These are phyloP conservation scores for Erodium moschatum DNA, from an alignment of 441 rosid genomes.

Conservation along the genomic window DNA sequence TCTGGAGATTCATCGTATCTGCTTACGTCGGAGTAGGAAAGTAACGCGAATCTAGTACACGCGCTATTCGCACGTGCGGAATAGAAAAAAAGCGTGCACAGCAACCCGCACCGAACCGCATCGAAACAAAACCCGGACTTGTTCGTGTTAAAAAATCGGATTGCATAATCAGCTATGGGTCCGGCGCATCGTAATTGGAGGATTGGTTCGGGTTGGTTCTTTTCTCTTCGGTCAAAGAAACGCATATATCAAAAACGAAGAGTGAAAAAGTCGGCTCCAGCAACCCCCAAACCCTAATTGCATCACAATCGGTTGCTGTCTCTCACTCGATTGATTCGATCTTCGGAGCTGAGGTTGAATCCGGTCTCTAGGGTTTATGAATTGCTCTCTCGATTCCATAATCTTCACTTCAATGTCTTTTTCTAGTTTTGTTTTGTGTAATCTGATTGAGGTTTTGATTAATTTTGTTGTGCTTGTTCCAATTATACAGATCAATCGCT, in stretches of 20 bases:
- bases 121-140: conserved; percentile 66
- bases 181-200: conserved; percentile 42
- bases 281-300: conserved; percentile 36
- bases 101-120: conserved; percentile 25
- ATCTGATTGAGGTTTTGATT: conserved; percentile 6
- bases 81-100: conserved; percentile 22
- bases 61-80: conserved; percentile 3
- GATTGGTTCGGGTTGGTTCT: conserved; percentile 16
- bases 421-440: conserved; percentile 4
- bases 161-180: conserved; percentile 66
- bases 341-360: conserved; percentile 19
- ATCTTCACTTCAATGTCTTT: background rate
- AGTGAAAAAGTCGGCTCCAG: conserved; percentile 13
- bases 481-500: conserved; percentile 34
- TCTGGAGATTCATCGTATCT: too few species aligned
- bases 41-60: background rate
- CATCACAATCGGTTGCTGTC: conserved; percentile 4
- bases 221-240: conserved; percentile 26
- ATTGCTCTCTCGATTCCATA: background rate
- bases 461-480: conserved; percentile 2
- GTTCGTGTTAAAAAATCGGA: conserved; percentile 37
- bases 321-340: conserved; percentile 11
- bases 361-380: background rate
- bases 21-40: background rate
- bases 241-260: background rate